Percentiles rank a stretch among this genome's conserved stretches.
These are phyloP conservation scores for Pilatotrama ljubarskyi DNA, from an alignment of 768 basidiomycete species.

Conservation along the genomic window DNA sequence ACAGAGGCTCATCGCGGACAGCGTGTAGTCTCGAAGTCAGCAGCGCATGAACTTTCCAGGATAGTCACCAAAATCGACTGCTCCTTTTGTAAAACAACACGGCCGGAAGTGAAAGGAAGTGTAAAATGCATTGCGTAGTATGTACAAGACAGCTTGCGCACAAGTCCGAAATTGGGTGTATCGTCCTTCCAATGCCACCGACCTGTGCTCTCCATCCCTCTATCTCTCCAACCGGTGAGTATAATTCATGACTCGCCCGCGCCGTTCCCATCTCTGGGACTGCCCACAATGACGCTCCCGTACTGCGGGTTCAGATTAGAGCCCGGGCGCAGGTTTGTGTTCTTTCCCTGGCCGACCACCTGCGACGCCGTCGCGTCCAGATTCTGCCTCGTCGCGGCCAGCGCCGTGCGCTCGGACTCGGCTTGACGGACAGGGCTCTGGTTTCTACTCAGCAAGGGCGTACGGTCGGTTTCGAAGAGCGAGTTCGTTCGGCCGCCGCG, in stretches of 20 bases:
- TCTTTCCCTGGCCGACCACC: neutral
- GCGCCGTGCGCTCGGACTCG: constrained; percentile 4
- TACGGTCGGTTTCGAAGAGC: constrained; percentile 23
- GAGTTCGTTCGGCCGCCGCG: constrained; percentile 24
- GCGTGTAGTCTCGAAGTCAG: constrained; percentile 23
- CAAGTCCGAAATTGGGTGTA: neutral
- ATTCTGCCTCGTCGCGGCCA: neutral
- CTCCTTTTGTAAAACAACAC: neutral
- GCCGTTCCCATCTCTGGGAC: neutral
- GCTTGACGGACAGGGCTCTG: constrained; percentile 1
- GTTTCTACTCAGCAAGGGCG: constrained; percentile 21
- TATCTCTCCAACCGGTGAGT: no score
- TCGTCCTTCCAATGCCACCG: no score
- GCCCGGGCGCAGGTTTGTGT: neutral
- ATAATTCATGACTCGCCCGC: no score
- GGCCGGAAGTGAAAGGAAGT: neutral
- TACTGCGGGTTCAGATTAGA: constrained; percentile 15
- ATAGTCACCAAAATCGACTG: no score
- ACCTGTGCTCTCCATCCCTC: no score
- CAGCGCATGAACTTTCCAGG: neutral
- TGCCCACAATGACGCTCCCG: constrained; percentile 9
- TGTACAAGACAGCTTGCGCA: neutral
- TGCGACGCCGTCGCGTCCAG: neutral
- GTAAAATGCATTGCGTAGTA: neutral
- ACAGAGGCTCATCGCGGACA: constrained; percentile 60